phyloP scores from a whole-genome alignment of 495 filamentous ascomycete genomes.

The Aspergillus asperescens region DNA sequence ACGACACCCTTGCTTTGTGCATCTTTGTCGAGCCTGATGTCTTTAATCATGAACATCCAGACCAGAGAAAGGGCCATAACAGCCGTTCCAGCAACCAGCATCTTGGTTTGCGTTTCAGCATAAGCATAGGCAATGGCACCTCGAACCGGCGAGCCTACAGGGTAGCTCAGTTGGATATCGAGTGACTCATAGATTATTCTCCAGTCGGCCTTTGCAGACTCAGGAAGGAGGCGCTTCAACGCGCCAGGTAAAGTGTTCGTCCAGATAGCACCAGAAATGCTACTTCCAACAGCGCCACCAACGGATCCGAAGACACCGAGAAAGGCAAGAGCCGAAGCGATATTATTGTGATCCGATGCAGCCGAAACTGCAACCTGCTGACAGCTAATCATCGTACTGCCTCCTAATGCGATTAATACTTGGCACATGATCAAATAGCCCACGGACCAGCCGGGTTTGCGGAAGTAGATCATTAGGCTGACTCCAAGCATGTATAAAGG shows the following conservation, averaged over 20 bases:
- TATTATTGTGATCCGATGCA: slow-evolving; percentile 55
- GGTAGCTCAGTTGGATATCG: slow-evolving; percentile 47
- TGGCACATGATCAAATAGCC: slow-evolving; percentile 69
- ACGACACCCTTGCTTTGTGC: slow-evolving; percentile 35
- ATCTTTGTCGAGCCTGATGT: slow-evolving; percentile 52
- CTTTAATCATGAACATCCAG: slow-evolving; percentile 45
- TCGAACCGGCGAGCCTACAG: slow-evolving; percentile 43
- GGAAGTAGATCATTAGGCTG: slow-evolving; percentile 63
- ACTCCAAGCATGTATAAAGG: slow-evolving; percentile 53
- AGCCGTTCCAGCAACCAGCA: slow-evolving; percentile 47
- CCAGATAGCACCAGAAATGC: slow-evolving; percentile 66
- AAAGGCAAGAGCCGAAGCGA: slow-evolving; percentile 62
- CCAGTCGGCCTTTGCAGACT: slow-evolving; percentile 30
- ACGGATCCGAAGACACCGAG: slow-evolving; percentile 56
- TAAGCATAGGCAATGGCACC: slow-evolving; percentile 54
- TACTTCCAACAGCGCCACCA: slow-evolving; percentile 60
- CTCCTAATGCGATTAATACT: slow-evolving; percentile 64
- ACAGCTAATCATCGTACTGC: slow-evolving; percentile 54
- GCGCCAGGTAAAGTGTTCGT: slow-evolving; percentile 52
- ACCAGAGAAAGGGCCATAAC: slow-evolving; percentile 46
- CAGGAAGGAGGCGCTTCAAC: slow-evolving; percentile 54
- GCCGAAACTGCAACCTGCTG: slow-evolving; percentile 68
- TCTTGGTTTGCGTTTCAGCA: slow-evolving; percentile 48
- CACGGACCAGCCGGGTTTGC: slow-evolving; percentile 50
- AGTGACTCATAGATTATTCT: slow-evolving; percentile 51